These are phyloP conservation scores for Calocera cornea DNA, from an alignment of 768 basidiomycete genomes.

Conservation along the genomic window DNA sequence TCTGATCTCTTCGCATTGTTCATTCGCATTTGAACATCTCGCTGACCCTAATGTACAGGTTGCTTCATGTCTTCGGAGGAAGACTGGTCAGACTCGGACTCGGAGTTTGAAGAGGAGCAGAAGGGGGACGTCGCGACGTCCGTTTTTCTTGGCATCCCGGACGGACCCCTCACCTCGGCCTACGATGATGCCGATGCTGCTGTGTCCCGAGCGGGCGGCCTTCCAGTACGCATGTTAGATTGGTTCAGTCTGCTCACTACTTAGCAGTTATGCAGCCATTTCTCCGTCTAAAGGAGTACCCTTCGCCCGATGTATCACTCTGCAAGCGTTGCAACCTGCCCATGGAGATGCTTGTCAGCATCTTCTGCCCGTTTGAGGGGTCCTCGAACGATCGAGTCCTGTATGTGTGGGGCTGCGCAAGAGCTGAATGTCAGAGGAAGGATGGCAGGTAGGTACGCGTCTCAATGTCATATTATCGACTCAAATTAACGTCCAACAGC, in stretches of 20 bases:
- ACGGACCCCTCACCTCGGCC: conserved; percentile 47
- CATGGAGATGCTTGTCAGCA: conserved; percentile 72
- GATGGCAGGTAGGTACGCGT: conserved; percentile 50
- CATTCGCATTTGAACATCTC: background rate
- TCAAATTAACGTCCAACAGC: conserved; percentile 27
- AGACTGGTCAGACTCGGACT: conserved; percentile 25
- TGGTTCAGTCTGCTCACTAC: conserved; percentile 26
- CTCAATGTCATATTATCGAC: background rate
- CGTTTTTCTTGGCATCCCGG: conserved; percentile 68
- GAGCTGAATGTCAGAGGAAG: conserved; percentile 55
- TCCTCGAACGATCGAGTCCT: conserved; percentile 74
- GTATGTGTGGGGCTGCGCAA: conserved; percentile 74
- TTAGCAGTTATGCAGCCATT: conserved; percentile 50
- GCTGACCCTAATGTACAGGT: background rate
- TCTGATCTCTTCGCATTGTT: conserved; percentile 41
- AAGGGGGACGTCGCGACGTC: conserved; percentile 41
- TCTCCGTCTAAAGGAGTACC: conserved; percentile 43
- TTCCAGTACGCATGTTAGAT: conserved; percentile 54
- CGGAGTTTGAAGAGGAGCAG: background rate
- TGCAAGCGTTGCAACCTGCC: conserved; percentile 60
- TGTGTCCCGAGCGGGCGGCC: conserved; percentile 80
- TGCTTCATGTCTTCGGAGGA: conserved; percentile 41
- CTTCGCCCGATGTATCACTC: conserved; percentile 44
- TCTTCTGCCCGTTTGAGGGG: conserved; percentile 82
- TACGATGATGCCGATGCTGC: conserved; percentile 58